A percentile compares a stretch with the other conserved stretches of the same genome.
These are phyloP conservation scores for Wolfiporia cocos DNA, from an alignment of 1,284 basidiomycete species.

Conservation along the genomic window DNA sequence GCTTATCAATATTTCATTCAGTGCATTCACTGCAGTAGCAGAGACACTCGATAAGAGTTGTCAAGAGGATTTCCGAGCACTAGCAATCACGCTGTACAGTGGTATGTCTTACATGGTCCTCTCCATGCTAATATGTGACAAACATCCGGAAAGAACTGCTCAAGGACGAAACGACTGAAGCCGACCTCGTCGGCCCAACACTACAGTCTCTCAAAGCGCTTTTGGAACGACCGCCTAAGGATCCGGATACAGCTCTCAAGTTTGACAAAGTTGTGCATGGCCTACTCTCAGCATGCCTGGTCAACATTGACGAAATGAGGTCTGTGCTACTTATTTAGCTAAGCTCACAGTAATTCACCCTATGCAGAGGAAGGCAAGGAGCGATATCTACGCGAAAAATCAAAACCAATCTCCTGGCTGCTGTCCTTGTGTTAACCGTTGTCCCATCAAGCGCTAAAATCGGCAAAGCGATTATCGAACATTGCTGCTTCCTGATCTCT, in stretches of 20 bases:
- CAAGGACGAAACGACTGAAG: conserved; percentile 75
- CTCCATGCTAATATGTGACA: neutral
- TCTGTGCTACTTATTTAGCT: conserved; percentile 30
- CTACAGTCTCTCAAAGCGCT: conserved; percentile 75
- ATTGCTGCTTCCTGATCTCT: conserved; percentile 79
- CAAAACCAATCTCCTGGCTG: conserved; percentile 87
- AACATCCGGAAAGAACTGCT: conserved; percentile 53
- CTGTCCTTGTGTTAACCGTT: conserved; percentile 82
- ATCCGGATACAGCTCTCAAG: conserved; percentile 27
- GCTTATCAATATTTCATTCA: conserved; percentile 66
- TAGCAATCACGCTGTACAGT: conserved; percentile 77
- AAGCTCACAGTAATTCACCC: conserved; percentile 6
- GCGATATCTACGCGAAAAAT: conserved; percentile 75
- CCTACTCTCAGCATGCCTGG: conserved; percentile 77
- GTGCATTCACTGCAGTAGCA: conserved; percentile 61
- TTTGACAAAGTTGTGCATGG: conserved; percentile 75
- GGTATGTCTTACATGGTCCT: conserved; percentile 35
- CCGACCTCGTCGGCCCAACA: conserved; percentile 76
- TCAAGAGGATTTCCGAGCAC: conserved; percentile 72
- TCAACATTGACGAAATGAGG: conserved; percentile 91
- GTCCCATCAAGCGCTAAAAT: conserved; percentile 66
- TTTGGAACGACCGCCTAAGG: conserved; percentile 41
- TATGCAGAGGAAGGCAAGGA: conserved; percentile 70
- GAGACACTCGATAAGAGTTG: conserved; percentile 49
- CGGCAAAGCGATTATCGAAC: conserved; percentile 76